Evolutionary conservation across 257 asterid species (phyloP), one percentile per base, ranked within the genome.

Genomic region (Salvia splendens): DNA sequence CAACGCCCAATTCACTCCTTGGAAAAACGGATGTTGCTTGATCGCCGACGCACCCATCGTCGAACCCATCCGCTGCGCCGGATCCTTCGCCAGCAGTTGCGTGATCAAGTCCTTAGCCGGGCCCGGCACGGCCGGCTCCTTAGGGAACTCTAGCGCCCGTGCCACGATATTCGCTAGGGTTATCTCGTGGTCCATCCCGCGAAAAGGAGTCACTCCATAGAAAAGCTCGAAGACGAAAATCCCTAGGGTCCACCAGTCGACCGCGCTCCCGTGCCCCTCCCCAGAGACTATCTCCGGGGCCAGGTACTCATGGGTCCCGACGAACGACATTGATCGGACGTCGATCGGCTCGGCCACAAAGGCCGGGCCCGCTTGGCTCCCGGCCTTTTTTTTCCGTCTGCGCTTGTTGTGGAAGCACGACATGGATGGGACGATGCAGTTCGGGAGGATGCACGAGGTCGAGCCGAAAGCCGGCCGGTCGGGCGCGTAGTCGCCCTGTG

Each of bases 211-310:
- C 61, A 41, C 82, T 0, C 97, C 89, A 0, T 83, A 81, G 9
- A 87, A 72, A 1, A 89, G 68, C 68, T 89, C 96, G 70, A 70
- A 89, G 4, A 89, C 41, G 51, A 89, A 89, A 24, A 87, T 79
- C 6, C 96, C 96, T 3, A 84, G 73, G 0, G 96, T 87, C 96
- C 96, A 89, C 96, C 96, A 89, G 56, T 89, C 96, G 32, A 89
- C 96, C 1, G 95, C 89, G 55, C 93, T 84, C 0, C 96, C 96
- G 16, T 89, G 96, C 1, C 96, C 96, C 50, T 89, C 93, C 0
- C 96, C 96, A 5, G 91, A 82, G 41, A 89, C 86, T 16, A 89
- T 87, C 78, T 89, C 96, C 2, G 96, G 96, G 2, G 96, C 96
- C 17, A 89, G 68, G 52, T 89, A 89, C 71, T 87, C 96, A 55